These are phyloP conservation scores for Emydomyces testavorans DNA, from an alignment of 2,329 filamentous ascomycete genomes.

Conservation along the genomic window DNA sequence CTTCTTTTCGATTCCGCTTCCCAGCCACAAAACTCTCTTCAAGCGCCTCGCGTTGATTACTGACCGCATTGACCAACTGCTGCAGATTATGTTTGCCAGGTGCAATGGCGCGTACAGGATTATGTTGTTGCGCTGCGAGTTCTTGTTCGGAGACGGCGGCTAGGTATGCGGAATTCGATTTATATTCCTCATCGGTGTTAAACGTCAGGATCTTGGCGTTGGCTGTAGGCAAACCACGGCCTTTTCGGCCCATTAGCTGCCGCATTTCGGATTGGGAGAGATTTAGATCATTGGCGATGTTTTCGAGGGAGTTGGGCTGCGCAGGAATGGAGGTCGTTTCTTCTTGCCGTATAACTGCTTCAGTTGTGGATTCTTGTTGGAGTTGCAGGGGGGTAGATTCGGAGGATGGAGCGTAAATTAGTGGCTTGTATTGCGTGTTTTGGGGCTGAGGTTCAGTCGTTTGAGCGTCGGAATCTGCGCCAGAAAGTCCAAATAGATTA, in stretches of 20 bases:
- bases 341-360: conserved; percentile 12
- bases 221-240: conserved; percentile 27
- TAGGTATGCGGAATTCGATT: conserved; percentile 66
- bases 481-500: conserved; percentile 35
- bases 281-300: conserved; percentile 65
- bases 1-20: conserved; percentile 67
- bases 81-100: conserved; percentile 82
- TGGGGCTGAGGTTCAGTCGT: conserved; percentile 11
- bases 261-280: conserved; percentile 65
- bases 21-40: conserved; percentile 86
- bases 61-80: conserved; percentile 74
- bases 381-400: conserved; percentile 17
- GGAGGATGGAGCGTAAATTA: conserved; percentile 28
- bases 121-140: conserved; percentile 49
- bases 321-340: background rate
- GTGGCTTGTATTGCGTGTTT: conserved; percentile 26
- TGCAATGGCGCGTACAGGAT: conserved; percentile 69
- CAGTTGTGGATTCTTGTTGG: background rate
- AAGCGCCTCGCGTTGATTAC: conserved; percentile 70
- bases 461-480: conserved; percentile 18
- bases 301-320: conserved; percentile 47
- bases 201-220: conserved; percentile 66
- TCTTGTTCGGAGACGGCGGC: conserved; percentile 51
- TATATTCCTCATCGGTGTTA: conserved; percentile 80
- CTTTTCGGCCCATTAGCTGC: conserved; percentile 68